Base-by-base conservation (phyloP, 305 asterid genomes). In the Plantago coronopus region DNA sequence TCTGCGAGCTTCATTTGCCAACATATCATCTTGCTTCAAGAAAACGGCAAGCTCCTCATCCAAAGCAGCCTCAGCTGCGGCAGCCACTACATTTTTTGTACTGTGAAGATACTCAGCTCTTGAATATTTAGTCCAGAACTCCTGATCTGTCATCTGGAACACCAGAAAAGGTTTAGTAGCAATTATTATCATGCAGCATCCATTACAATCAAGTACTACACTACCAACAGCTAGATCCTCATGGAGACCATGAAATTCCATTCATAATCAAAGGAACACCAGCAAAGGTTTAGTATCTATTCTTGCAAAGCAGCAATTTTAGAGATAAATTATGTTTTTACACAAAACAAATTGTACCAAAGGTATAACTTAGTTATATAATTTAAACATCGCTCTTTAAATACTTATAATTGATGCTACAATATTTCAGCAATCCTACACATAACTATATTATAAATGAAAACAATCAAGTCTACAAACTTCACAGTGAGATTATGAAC, bases 51-150 rank as follows among this genome's bases (percentile, higher is more conserved):
- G 97, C 74, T 93, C 99, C 81, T 93, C 99, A 73, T 93, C 99
- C 78, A 83, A 94, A 75, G 97, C 97, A 76, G 96, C 99, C 87
- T 89, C 97, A 27, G 99, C 99, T 67, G 97, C 97, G 53, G 99
- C 97, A 54, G 95, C 96, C 63, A 81, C 85, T 68, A 85, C 88
- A 74, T 93, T 93, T 79, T 74, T 89, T 60, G 96, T 89, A 71
- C 99, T 84, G 75, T 89, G 95, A 58, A 84, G 89, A 65, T 84
- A 84, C 61, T 89, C 87, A 17, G 95, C 97, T 69, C 91, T 81
- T 9, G 91, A 87, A 67, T 87, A 89, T 74, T 89, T 89, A 74
- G 95, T 89, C 95, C 95, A 89, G 69, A 89, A 89, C 74, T 87
- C 95, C 71, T 76, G 80, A 68, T 87, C 95, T 51, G 87, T 68